Evolutionary conservation across 2,329 filamentous ascomycete species (phyloP), one percentile per base, ranked within the genome.

Genomic region (Penicillium sp.): DNA sequence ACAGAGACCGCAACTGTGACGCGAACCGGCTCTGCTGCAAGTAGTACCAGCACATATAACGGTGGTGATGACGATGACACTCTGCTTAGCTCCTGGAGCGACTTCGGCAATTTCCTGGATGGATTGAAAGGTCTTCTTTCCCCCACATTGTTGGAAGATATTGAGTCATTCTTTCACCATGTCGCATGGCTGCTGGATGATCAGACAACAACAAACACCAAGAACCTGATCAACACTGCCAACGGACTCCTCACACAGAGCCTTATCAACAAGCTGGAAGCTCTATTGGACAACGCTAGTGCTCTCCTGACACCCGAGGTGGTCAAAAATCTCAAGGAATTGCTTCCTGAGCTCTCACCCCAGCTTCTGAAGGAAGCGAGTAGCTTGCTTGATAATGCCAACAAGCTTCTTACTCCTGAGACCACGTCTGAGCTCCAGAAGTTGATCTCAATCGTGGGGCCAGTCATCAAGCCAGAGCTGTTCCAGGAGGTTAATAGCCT

Each of bases 91-190:
- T 56, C 53, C 11, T 57, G 50, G 46, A 37, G 39, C n/a, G 58
- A 57, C 25, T 54, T 60, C 26, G 54, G 49, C 13, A 51, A 51
- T 42, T 75, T 78, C 58, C 72, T 77, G 4, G 54, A 56, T 45
- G 68, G 68, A 4, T 46, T 68, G 23, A 56, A 64, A 4, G 69
- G 69, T 23, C 58, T 72, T 25, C 58, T 72, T 9, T 65, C 66
- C 8, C 69, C 69, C 4, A 70, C 66, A 2, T 62, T 72, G 37
- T 53, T 72, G 9, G 62, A 64, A 27, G 65, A 72, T 54, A 60
- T 71, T 10, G 68, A 72, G 43, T 72, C 69, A n/a, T 72, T 72
- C 61, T 69, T 72, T 63, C 64, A 72, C 55, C 69, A 72, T 44
- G 58, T 72, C 44, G 69, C 69, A n/a, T 69, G 67, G 45, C 60